Percentiles rank a stretch among this genome's conserved stretches.
Conservation (phyloP, 1,139 yeast species). For the Diutina rugosa region DNA sequence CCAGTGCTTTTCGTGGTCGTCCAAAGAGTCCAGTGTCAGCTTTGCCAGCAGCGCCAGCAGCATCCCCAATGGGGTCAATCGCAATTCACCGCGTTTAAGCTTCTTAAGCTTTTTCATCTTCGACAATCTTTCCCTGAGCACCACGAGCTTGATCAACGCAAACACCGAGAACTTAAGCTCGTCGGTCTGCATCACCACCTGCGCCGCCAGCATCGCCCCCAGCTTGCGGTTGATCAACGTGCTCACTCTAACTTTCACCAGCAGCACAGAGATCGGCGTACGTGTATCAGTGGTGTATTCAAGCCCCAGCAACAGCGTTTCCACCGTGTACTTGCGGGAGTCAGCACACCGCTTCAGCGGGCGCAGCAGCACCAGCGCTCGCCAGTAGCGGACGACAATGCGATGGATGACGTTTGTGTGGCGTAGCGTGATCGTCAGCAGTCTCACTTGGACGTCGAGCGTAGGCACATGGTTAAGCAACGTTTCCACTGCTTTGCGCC, state of each 20-base stretch:
- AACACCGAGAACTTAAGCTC: not conserved
- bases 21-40: conserved; percentile 4
- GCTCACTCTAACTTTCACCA: not conserved
- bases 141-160: not conserved
- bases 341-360: not conserved
- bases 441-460: not conserved
- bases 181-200: not conserved
- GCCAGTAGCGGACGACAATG: not conserved
- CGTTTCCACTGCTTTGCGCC: conserved; percentile 12
- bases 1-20: not conserved
- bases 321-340: not conserved
- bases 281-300: not conserved
- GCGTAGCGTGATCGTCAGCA: not conserved
- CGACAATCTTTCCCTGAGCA: not conserved
- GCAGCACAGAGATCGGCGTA: not conserved
- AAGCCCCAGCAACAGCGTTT: not conserved
- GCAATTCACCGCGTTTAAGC: not conserved
- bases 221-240: not conserved
- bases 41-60: conserved; percentile 4
- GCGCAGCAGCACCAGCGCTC: not conserved
- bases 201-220: not conserved
- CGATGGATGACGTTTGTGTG: not conserved
- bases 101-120: not conserved
- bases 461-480: not conserved
- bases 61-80: not conserved